Evolutionary conservation across 2,329 filamentous ascomycete genomes (phyloP), one percentile per base, ranked within the genome.

Genomic region (Epichloe baconii): DNA sequence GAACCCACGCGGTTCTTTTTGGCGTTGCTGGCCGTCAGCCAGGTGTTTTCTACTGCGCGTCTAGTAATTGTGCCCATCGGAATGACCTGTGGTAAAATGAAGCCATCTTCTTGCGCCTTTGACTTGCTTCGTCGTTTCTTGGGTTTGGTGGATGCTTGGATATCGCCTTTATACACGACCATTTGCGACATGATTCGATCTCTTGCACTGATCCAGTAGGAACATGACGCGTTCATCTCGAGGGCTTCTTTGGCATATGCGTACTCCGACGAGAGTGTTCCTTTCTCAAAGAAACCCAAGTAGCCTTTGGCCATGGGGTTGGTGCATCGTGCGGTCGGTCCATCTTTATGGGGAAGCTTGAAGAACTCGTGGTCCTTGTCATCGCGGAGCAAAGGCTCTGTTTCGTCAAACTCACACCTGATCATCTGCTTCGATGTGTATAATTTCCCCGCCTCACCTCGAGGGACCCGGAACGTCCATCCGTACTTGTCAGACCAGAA

Each of bases 221-320:
- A 97, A 64, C 94, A 98, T 0, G 89, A 95, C 0, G 93, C 89
- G 60, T 98, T 98, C 93, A 98, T 98, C 59, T 97, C 86, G 43
- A 98, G 72, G 0, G 94, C 93, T 65, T 95, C 89, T 62, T 94
- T 97, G 0, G 93, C 93, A 61, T 96, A 91, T 0, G 82, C 66
- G 61, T 85, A 97, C 65, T 95, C 85, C 0, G 91, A 97, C 0
- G 88, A 87, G 3, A 98, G 71, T 0, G 78, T 87, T 0, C 89
- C 89, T 37, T 86, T 86, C 61, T 98, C 93, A 61, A 98, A 97
- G 64, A 94, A 96, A 48, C 82, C 67, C 52, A 95, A 72, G 60
- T 97, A 98, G 11, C 86, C 80, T 68, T 98, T 98, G 7, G 93
- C 89, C 64, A 98, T 77, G 0, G 93, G 93, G 55, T 83, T 95